A percentile compares a stretch with the other conserved stretches of the same genome.
Conservation (phyloP, 495 filamentous ascomycete genomes). For the Lasiosphaeria hispida region DNA sequence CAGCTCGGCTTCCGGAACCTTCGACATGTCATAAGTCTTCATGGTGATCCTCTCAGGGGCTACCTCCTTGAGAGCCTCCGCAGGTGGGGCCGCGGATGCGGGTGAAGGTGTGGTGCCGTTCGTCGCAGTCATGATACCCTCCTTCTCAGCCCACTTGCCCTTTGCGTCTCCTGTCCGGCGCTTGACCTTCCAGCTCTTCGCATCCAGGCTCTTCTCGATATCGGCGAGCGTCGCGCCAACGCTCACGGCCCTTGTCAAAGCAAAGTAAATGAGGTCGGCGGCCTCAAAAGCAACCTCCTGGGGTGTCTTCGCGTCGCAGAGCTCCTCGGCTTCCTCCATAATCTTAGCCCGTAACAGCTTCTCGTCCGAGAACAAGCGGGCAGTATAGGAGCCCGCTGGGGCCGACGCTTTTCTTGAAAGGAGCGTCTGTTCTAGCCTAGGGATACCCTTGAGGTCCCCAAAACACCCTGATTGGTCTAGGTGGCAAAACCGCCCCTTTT, state of each 20-base stretch:
- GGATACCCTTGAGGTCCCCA: slow-evolving; percentile 75
- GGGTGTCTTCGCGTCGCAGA: slow-evolving; percentile 79
- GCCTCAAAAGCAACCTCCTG: slow-evolving; percentile 90
- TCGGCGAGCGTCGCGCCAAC: slow-evolving; percentile 82
- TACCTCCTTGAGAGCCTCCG: slow-evolving; percentile 43
- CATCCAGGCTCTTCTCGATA: slow-evolving; percentile 86
- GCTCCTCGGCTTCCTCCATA: slow-evolving; percentile 94
- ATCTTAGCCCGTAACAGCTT: slow-evolving; percentile 92
- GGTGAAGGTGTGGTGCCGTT: slow-evolving; percentile 41
- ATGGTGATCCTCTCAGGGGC: slow-evolving; percentile 71
- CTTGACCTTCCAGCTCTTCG: slow-evolving; percentile 91
- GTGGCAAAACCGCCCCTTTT: slow-evolving; percentile 94
- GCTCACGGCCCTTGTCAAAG: slow-evolving; percentile 79
- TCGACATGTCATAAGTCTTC: slow-evolving; percentile 69
- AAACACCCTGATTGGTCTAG: slow-evolving; percentile 89
- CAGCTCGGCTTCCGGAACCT: slow-evolving; percentile 59
- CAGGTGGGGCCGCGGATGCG: slow-evolving; percentile 26
- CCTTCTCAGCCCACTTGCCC: slow-evolving; percentile 79
- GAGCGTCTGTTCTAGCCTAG: slow-evolving; percentile 82
- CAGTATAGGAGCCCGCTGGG: slow-evolving; percentile 88
- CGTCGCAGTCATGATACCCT: slow-evolving; percentile 58
- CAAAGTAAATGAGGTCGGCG: slow-evolving; percentile 94
- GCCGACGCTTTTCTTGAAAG: slow-evolving; percentile 73
- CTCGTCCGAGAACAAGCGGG: slow-evolving; percentile 83
- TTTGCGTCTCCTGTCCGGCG: slow-evolving; percentile 91